A percentile compares a stretch with the other conserved stretches of the same genome.
These are phyloP conservation scores for Immersiella caudata DNA, from an alignment of 495 filamentous ascomycete species.

Conservation along the genomic window DNA sequence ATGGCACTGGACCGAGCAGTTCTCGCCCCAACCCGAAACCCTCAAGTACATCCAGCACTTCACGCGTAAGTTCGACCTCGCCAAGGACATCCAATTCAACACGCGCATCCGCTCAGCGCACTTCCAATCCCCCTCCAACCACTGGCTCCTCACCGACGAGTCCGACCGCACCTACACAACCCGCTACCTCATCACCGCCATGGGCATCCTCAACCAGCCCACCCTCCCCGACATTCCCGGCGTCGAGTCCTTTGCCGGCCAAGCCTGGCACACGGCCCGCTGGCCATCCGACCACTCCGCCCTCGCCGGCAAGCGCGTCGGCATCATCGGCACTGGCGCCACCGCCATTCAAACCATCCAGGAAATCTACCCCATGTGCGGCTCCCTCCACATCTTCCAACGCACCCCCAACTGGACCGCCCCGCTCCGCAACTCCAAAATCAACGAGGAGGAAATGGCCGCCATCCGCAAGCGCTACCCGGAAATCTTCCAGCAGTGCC, in stretches of 20 bases:
- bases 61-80: slow-evolving; percentile 45
- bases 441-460: slow-evolving; percentile 48
- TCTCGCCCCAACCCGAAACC: slow-evolving; percentile 43
- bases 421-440: slow-evolving; percentile 50
- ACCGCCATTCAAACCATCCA: slow-evolving; percentile 56
- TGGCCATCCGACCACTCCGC: slow-evolving; percentile 54
- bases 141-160: slow-evolving; percentile 44
- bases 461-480: slow-evolving; percentile 47
- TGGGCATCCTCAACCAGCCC: slow-evolving; percentile 46
- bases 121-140: slow-evolving; percentile 38
- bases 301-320: slow-evolving; percentile 51
- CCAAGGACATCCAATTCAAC: slow-evolving; percentile 48
- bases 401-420: slow-evolving; percentile 54
- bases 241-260: slow-evolving; percentile 48
- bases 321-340: slow-evolving; percentile 56
- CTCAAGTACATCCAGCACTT: slow-evolving; percentile 48
- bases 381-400: slow-evolving; percentile 55
- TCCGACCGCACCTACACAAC: slow-evolving; percentile 31
- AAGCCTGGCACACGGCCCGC: slow-evolving; percentile 53
- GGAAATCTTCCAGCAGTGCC: slow-evolving; percentile 48
- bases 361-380: slow-evolving; percentile 45
- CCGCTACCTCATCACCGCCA: slow-evolving; percentile 41
- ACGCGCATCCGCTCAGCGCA: slow-evolving; percentile 42
- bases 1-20: slow-evolving; percentile 51
- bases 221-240: slow-evolving; percentile 48